These are phyloP conservation scores for Miscanthus lutarioriparius DNA, from an alignment of 176 grass and related monocot species.

Conservation along the genomic window DNA sequence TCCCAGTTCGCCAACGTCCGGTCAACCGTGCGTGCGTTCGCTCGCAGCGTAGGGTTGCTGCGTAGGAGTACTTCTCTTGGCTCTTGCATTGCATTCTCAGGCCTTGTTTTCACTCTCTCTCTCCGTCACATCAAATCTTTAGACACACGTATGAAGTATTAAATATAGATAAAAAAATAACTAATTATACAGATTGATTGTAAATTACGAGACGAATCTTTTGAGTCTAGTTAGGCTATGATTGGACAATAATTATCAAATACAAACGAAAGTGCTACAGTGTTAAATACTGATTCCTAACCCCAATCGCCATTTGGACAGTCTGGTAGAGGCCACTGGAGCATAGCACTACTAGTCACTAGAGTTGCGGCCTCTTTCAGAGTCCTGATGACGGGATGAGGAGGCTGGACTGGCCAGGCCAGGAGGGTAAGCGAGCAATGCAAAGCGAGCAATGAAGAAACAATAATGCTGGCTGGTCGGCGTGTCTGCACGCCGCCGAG, in stretches of 20 bases:
- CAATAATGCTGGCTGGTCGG: neutral
- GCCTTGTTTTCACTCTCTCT: too few species aligned
- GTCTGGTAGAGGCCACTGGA: neutral
- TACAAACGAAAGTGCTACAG: too few species aligned
- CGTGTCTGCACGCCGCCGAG: neutral
- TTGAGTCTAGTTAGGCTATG: too few species aligned
- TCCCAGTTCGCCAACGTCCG: neutral
- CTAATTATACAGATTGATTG: too few species aligned
- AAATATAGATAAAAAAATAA: too few species aligned
- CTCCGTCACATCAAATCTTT: too few species aligned
- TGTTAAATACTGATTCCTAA: too few species aligned
- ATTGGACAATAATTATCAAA: too few species aligned
- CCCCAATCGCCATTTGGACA: neutral
- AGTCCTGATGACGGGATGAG: neutral
- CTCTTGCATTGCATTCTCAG: neutral
- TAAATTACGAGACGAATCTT: too few species aligned
- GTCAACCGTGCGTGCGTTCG: conserved; percentile 25
- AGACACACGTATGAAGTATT: too few species aligned
- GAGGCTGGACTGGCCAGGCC: too few species aligned
- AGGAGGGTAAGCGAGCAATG: neutral
- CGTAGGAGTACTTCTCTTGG: neutral
- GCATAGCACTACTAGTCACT: neutral
- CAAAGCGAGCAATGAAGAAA: neutral
- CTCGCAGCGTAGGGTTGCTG: neutral
- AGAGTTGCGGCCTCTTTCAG: neutral